Percentiles rank a stretch among this genome's conserved stretches.
Evolutionary conservation across 2,329 filamentous ascomycete genomes (phyloP).

Genomic region (Akanthomyces dipterigenus): DNA sequence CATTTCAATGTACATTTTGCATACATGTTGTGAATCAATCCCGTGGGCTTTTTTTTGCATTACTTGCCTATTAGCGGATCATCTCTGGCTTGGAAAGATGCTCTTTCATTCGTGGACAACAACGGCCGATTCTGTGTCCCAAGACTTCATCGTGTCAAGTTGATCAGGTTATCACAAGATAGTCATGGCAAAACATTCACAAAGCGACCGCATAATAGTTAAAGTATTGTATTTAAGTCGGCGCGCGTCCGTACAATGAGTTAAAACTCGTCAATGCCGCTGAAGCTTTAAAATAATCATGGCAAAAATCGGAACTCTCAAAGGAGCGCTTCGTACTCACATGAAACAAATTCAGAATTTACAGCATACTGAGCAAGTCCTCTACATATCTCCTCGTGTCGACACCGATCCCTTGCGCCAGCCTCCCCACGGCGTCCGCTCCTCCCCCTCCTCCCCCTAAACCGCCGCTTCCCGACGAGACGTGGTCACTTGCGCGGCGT

Average conservation of each 20-base stretch:
- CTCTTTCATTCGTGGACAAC: too few species aligned
- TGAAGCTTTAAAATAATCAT: not conserved
- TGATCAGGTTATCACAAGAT: not conserved
- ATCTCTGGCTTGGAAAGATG: too few species aligned
- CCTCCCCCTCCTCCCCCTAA: slow-evolving; percentile 36
- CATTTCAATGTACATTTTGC: too few species aligned
- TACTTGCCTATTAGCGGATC: too few species aligned
- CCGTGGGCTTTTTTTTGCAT: too few species aligned
- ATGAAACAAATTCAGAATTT: not conserved
- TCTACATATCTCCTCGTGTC: slow-evolving; percentile 73
- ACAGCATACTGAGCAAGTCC: slow-evolving; percentile 56
- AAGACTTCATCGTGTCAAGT: not conserved
- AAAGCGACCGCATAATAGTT: not conserved
- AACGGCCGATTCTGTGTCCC: too few species aligned
- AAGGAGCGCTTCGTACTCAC: not conserved
- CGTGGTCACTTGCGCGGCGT: slow-evolving; percentile 52
- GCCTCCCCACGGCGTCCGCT: slow-evolving; percentile 37
- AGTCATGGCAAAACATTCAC: too few species aligned
- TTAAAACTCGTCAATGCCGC: slow-evolving; percentile 4
- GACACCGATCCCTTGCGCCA: slow-evolving; percentile 68
- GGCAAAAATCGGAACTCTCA: not conserved
- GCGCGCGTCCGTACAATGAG: not conserved
- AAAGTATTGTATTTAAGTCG: not conserved
- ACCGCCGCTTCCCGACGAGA: slow-evolving; percentile 23
- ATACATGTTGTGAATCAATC: too few species aligned